phyloP scores from a whole-genome alignment of 352 stramenopile genomes.

The Globisporangium emineosum region DNA sequence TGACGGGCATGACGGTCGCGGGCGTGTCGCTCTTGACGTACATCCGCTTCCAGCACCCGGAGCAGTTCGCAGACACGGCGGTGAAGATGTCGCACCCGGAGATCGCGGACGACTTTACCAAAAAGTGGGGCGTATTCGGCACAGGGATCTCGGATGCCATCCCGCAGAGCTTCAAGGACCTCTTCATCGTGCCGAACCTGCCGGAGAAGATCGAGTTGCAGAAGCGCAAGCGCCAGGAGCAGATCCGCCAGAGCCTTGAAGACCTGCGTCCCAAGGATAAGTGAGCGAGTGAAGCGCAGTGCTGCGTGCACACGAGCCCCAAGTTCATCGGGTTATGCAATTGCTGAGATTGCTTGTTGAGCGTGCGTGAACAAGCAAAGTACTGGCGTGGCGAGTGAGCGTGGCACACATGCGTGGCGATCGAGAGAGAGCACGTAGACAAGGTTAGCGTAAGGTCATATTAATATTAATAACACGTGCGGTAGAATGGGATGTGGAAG shows the following conservation, averaged over 20 bases:
- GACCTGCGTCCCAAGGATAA: slow-evolving; percentile 74
- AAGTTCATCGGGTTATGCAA: too few relatives aligned
- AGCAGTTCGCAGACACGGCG: slow-evolving; percentile 80
- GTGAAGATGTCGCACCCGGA: slow-evolving; percentile 80
- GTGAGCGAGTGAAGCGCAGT: slow-evolving; percentile 20
- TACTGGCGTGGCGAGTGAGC: not conserved
- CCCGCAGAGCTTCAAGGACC: slow-evolving; percentile 56
- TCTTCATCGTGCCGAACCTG: slow-evolving; percentile 64
- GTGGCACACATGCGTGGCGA: not conserved
- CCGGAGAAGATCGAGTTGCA: slow-evolving; percentile 67
- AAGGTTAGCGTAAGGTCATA: not conserved
- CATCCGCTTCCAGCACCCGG: slow-evolving; percentile 77
- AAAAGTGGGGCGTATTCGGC: slow-evolving; percentile 83
- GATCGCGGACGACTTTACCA: slow-evolving; percentile 60
- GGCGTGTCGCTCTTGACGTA: slow-evolving; percentile 81
- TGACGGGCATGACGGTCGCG: slow-evolving; percentile 79
- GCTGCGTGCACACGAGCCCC: not conserved
- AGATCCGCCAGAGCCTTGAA: slow-evolving; percentile 74
- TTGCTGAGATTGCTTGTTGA: too few relatives aligned
- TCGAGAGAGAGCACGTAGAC: not conserved
- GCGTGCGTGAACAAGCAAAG: too few relatives aligned
- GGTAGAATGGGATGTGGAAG: not conserved
- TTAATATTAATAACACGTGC: not conserved
- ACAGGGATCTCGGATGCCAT: slow-evolving; percentile 75
- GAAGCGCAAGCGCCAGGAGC: slow-evolving; percentile 61